phyloP scores from a whole-genome alignment of 2,329 filamentous ascomycete species.

The Acephala macrosclerotiorum region DNA sequence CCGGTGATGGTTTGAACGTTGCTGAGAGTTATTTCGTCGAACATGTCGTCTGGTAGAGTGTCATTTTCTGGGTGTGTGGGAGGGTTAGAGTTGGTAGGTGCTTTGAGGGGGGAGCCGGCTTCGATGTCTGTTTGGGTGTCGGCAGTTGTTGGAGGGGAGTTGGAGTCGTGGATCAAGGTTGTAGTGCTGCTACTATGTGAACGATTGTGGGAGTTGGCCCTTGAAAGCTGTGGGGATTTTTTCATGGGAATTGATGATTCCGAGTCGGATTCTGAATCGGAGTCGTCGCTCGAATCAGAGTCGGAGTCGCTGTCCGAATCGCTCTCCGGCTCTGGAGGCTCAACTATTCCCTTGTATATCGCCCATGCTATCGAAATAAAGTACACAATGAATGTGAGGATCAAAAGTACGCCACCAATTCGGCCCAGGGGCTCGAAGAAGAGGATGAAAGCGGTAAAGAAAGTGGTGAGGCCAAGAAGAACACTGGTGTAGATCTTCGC shows the following conservation, averaged over 20 bases:
- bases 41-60: constrained; percentile 15
- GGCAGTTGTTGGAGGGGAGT: constrained; percentile 16
- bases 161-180: constrained; percentile 21
- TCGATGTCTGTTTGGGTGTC: constrained; percentile 12
- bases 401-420: constrained; percentile 48
- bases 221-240: constrained; percentile 2
- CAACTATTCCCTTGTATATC: constrained; percentile 52
- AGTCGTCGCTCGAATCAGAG: constrained; percentile 40
- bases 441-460: constrained; percentile 47
- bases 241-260: constrained; percentile 19
- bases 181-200: constrained; percentile 26
- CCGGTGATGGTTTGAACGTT: neutral
- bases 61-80: neutral
- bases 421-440: constrained; percentile 43
- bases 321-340: constrained; percentile 50
- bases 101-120: constrained; percentile 1
- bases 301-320: constrained; percentile 49
- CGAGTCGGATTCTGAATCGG: constrained; percentile 34
- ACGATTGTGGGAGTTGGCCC: constrained; percentile 2
- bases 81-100: neutral
- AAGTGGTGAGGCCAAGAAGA: constrained; percentile 51
- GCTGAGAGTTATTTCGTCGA: constrained; percentile 24
- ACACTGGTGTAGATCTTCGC: constrained; percentile 55
- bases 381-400: constrained; percentile 53
- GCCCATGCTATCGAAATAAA: constrained; percentile 52